Evolutionary conservation across 495 filamentous ascomycete genomes (phyloP), one percentile per base, ranked within the genome.

Genomic region (Aspergillus conjunctus): DNA sequence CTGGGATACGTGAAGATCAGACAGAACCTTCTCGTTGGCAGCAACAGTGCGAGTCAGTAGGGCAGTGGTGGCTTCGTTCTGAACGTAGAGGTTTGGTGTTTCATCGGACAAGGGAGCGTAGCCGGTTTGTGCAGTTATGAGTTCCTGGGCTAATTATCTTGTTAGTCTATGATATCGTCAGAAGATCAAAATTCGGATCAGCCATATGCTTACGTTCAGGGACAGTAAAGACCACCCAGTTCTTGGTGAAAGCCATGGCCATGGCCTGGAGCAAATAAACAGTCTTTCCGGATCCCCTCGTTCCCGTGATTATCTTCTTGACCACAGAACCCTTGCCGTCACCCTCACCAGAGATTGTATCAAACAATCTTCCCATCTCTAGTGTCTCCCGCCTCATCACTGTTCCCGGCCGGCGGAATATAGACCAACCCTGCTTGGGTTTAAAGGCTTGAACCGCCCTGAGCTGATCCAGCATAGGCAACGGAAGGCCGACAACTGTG

Each of bases 211-310:
- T 80, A 95, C 93, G 89, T 70, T 98, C 92, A n/a, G 94, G 93
- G 53, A 97, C 82, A 63, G 90, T 87, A 54, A 98, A 80, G 11
- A 98, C 93, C 33, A 96, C 81, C 92, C 92, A 97, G 17, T 88
- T 81, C 70, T 89, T 92, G 64, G 91, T 68, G 64, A 92, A 87
- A 1, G 86, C 94, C 78, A 91, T 88, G 9, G 90, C 79, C 82
- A 92, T 86, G 30, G 87, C 90, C 77, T 98, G 94, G 26, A 96
- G 79, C 58, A 96, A 70, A 69, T 96, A 77, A 56, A 92, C 81
- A 68, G 87, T 94, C 83, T 96, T 98, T 44, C 94, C 94, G 21
- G 85, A 83, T 11, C 86, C 82, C 72, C 83, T 87, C 55, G 82
- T 81, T 2, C 94, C 94, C 34, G 83, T 83, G n/a, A 96, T 32